Base-by-base conservation (phyloP, 352 stramenopile genomes). In the Globisporangium uncinulatum region DNA sequence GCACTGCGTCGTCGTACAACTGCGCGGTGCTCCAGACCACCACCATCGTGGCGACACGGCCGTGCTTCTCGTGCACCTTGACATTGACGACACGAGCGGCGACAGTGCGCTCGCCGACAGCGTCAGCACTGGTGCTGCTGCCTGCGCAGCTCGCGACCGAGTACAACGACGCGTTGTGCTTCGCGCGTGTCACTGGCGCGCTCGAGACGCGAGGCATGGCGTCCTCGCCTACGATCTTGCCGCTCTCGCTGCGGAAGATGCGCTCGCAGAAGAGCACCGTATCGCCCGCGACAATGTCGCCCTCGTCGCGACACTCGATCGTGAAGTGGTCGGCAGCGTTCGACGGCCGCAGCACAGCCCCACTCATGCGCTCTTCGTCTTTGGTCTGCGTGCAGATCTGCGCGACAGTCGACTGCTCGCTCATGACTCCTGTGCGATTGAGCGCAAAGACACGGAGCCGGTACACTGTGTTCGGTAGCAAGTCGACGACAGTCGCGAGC, bases 191-290 rank as follows among this genome's bases (percentile, higher is more conserved):
- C 14, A 67, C 57, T 36, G 20, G 32, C 20, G 15, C 32, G 39
- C 7, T 50, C 44, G 24, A 48, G 50, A 19, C 39, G 58, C 52
- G 21, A 45, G 50, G 19, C 34, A 61, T 48, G 6, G 56, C 9
- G 49, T 63, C 45, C 65, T 69, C 63, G 51, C 54, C 56, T 36
- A 62, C 56, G 52, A 72, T 72, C 62, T 81, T 76, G 36, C 54
- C 65, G 13, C 55, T 67, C 34, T 67, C 69, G n/a, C 46, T 74
- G 24, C 69, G 73, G 49, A 87, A 79, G n/a, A 98, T 76, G 17
- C 92, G 80, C 64, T 98, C 90, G 21, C 87, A 95, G 57, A 97
- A 97, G 45, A 98, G 79, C 5, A 97, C 89, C 29, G 86, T 94
- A 59, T 98, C 92, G 9, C 90, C 89, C 0, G 77, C 67, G 13